These are phyloP conservation scores for Hymenoscyphus repandus DNA, from an alignment of 2,329 filamentous ascomycete species.

Conservation along the genomic window DNA sequence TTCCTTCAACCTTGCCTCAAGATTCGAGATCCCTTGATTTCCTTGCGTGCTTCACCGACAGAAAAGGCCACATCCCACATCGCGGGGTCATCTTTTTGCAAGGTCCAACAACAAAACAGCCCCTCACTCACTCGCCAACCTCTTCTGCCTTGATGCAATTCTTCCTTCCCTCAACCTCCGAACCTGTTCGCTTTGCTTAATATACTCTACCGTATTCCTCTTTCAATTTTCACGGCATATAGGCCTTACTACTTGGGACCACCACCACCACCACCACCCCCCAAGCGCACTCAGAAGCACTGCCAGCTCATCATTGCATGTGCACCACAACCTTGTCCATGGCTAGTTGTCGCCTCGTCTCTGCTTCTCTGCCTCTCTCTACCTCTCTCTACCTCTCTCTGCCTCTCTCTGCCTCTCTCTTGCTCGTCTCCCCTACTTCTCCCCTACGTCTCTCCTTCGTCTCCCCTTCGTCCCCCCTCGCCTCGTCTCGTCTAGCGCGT, in stretches of 20 bases:
- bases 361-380: not conserved
- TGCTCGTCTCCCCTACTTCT: too few relatives aligned
- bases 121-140: not conserved
- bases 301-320: constrained; percentile 79
- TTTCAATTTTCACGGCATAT: constrained; percentile 40
- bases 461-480: not conserved
- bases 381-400: too few relatives aligned
- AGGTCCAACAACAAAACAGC: too few relatives aligned
- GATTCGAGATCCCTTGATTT: too few relatives aligned
- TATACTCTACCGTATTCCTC: constrained; percentile 32
- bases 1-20: too few relatives aligned
- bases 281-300: constrained; percentile 45
- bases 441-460: too few relatives aligned
- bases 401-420: too few relatives aligned
- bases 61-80: too few relatives aligned
- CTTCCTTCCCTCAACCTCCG: constrained; percentile 5
- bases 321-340: constrained; percentile 36
- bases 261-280: too few relatives aligned
- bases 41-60: too few relatives aligned
- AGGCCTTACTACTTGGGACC: constrained; percentile 43
- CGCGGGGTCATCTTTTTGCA: too few relatives aligned
- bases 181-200: constrained; percentile 24
- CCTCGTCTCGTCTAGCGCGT: not conserved
- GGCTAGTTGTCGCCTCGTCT: constrained; percentile 11
- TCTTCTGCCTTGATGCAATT: not conserved